Conservation (phyloP, 2,329 filamentous ascomycete species). For the Aureobasidium sp. region DNA sequence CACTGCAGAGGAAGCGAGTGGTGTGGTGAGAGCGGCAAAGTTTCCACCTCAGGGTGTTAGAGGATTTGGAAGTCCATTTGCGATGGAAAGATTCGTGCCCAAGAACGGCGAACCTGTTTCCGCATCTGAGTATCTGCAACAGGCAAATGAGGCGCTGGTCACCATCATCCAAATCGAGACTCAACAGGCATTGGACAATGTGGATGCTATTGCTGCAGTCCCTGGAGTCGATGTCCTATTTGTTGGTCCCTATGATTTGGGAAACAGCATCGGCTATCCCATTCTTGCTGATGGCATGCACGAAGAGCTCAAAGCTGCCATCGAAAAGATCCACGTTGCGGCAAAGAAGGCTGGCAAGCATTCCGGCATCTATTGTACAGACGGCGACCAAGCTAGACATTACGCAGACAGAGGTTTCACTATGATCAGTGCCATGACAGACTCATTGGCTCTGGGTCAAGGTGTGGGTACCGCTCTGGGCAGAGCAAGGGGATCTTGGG, state of each 20-base stretch:
- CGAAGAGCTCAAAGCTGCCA: conserved; percentile 43
- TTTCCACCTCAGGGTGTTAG: conserved; percentile 47
- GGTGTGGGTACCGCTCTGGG: conserved; percentile 22
- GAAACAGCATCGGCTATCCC: conserved; percentile 49
- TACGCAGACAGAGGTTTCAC: conserved; percentile 48
- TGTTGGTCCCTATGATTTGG: conserved; percentile 48
- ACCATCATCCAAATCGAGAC: conserved; percentile 44
- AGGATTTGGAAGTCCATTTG: conserved; percentile 49
- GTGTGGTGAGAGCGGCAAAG: conserved; percentile 44
- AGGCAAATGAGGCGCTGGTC: conserved; percentile 45
- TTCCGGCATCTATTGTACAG: conserved; percentile 47
- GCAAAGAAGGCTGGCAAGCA: conserved; percentile 46
- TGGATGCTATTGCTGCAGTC: conserved; percentile 43
- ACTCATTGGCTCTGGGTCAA: conserved; percentile 22
- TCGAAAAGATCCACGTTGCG: conserved; percentile 42
- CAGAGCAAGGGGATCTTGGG: conserved; percentile 19
- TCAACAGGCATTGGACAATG: conserved; percentile 29
- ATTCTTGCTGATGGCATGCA: conserved; percentile 40
- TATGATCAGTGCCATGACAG: conserved; percentile 37
- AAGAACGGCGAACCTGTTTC: conserved; percentile 21
- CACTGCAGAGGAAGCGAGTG: conserved; percentile 44
- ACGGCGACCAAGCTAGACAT: conserved; percentile 41
- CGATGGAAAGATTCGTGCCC: conserved; percentile 27
- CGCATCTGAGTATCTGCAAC: conserved; percentile 41
- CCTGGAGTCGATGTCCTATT: conserved; percentile 46